Evolutionary conservation across 768 basidiomycete genomes (phyloP).

Genomic region (Termitomyces sp.): DNA sequence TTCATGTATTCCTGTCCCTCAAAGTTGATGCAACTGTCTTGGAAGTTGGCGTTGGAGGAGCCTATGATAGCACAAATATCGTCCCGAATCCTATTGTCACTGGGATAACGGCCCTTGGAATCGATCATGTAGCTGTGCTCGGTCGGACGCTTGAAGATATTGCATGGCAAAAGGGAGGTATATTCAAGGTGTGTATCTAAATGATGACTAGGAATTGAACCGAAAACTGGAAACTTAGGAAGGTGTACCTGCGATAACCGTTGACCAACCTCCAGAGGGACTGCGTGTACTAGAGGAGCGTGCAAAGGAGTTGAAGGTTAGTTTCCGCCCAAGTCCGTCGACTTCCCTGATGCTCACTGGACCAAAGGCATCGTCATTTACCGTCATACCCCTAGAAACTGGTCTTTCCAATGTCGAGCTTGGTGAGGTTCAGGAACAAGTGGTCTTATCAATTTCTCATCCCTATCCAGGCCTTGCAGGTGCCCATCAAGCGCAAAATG

Average conservation of each 20-base stretch:
- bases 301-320: conserved; percentile 64
- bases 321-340: conserved; percentile 1
- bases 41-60: conserved; percentile 95
- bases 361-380: conserved; percentile 4
- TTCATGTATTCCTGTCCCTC: conserved; percentile 78
- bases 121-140: conserved; percentile 86
- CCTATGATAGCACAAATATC: conserved; percentile 93
- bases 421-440: conserved; percentile 36
- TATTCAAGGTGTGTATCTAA: conserved; percentile 68
- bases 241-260: conserved; percentile 81
- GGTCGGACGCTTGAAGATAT: conserved; percentile 89
- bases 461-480: conserved; percentile 69
- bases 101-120: conserved; percentile 84
- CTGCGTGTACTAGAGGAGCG: conserved; percentile 61
- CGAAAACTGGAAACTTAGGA: conserved; percentile 34
- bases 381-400: conserved; percentile 40
- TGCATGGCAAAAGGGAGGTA: conserved; percentile 93
- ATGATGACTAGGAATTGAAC: background rate
- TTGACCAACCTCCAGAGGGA: conserved; percentile 68
- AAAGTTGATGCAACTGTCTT: conserved; percentile 89
- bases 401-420: conserved; percentile 52
- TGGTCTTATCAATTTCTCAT: background rate
- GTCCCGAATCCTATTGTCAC: conserved; percentile 89
- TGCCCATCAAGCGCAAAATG: conserved; percentile 82
- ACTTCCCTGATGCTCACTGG: background rate